Evolutionary conservation across 1,139 yeast species (phyloP).

Genomic region (Sugiyamaella xylanicola): DNA sequence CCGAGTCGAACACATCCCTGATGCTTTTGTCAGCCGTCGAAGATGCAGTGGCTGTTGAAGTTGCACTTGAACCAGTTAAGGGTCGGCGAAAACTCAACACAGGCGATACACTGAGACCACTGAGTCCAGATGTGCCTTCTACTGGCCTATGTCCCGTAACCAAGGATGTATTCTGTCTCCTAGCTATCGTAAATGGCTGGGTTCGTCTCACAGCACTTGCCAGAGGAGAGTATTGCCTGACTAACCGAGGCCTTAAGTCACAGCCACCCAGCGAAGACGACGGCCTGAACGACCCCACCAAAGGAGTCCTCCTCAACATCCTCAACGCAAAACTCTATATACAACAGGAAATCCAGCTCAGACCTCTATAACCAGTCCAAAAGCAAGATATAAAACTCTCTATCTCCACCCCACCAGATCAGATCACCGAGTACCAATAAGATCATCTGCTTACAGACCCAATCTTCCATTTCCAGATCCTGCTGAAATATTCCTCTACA

Average conservation of each 20-base stretch:
- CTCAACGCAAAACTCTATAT: neutral
- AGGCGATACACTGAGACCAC: no score
- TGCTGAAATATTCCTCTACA: neutral
- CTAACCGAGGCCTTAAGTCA: neutral
- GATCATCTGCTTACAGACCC: neutral
- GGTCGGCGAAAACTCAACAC: no score
- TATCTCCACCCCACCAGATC: neutral
- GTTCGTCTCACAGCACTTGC: no score
- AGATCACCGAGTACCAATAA: neutral
- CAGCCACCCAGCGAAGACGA: neutral
- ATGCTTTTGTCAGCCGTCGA: slow-evolving; percentile 24
- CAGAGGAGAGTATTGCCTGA: neutral
- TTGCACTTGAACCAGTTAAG: no score
- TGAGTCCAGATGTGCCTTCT: no score
- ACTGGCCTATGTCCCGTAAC: no score
- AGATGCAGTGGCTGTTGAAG: no score
- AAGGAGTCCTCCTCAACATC: neutral
- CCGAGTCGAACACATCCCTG: slow-evolving; percentile 30
- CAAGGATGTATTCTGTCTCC: no score
- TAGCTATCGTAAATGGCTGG: no score
- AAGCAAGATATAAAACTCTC: neutral
- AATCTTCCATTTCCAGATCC: neutral
- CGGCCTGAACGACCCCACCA: no score
- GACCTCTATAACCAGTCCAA: neutral
- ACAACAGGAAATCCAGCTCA: neutral